These are phyloP conservation scores for Scedosporium aurantiacum DNA, from an alignment of 2,329 filamentous ascomycete genomes.

Conservation along the genomic window DNA sequence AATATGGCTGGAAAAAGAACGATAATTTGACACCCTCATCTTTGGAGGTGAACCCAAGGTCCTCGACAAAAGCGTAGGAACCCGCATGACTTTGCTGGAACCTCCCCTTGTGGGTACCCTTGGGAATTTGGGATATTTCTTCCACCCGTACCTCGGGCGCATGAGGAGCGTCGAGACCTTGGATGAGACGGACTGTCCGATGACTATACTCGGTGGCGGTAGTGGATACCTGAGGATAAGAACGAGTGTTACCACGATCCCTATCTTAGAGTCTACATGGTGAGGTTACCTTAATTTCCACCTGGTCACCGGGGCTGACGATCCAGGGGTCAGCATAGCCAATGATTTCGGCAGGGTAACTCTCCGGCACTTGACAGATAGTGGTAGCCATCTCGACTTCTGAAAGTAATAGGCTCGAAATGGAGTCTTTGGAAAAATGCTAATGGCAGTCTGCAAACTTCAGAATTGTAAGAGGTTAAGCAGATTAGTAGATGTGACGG, in stretches of 20 bases:
- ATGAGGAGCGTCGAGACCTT: background rate
- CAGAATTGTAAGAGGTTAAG: no score
- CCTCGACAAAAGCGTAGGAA: slow-evolving; percentile 1
- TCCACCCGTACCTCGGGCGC: background rate
- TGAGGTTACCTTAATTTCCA: no score
- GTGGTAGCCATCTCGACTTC: no score
- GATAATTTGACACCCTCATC: slow-evolving; percentile 3
- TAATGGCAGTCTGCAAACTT: no score
- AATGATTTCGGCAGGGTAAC: no score
- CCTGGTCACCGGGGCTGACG: no score
- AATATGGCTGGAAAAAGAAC: slow-evolving; percentile 5
- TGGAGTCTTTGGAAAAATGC: no score
- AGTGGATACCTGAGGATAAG: background rate
- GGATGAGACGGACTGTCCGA: background rate
- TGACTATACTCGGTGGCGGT: background rate
- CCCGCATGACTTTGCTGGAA: background rate
- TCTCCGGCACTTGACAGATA: no score
- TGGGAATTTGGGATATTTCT: background rate
- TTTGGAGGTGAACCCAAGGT: background rate
- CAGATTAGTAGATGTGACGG: no score
- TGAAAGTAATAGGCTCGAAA: no score
- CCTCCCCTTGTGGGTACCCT: background rate
- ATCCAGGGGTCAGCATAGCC: no score
- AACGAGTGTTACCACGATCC: background rate
- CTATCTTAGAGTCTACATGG: no score